Evolutionary conservation across 371 early-diverging fungal genomes (phyloP), one percentile per base, ranked within the genome.

Genomic region (Syncephalastrum monosporum): DNA sequence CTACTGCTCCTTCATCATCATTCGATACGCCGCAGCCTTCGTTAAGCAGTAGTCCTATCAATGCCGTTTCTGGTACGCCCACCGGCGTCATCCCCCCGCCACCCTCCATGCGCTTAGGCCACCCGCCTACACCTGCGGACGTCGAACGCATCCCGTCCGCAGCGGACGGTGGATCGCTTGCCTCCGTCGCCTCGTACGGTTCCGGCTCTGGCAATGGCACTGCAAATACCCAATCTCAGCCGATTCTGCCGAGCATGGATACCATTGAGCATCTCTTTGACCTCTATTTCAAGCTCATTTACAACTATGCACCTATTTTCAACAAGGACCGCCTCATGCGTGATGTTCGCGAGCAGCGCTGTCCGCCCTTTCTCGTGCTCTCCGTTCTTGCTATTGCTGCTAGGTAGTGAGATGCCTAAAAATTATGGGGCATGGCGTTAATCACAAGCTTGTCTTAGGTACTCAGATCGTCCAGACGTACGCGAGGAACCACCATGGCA

Each of bases 231-330:
- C 44, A 46, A 23, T 5, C 27, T 7, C 21, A 59, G 50, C 25
- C 52, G 5, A 14, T 27, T 13, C 41, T 70, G 3, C 79, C 75
- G 2, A 66, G 78, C 8, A 58, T 62, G 47, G 74, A 79, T 17
- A 61, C 81, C n/a, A 61, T 81, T 21, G 67, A 79, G 19, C 85
- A 82, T 67, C 70, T 81, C 4, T 57, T 82, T n/a, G 64, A 76
- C 7, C 63, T 83, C 3, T 87, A 67, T 55, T 85, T 84, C 53
- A 75, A 71, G 19, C 65, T 74, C 16, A 55, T 82, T 10, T 81
- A 76, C 41, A 62, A 60, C 19, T 63, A 61, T 55, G 56, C 71
- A 23, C 83, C 83, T n/a, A 72, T 86, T 23, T 69, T 85, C 49
- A 80, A 87, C 24, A 59, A 63, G 50, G 50, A 46, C 5, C 65